phyloP scores from a whole-genome alignment of 2,329 filamentous ascomycete genomes.

The Colletotrichum caudatum region DNA sequence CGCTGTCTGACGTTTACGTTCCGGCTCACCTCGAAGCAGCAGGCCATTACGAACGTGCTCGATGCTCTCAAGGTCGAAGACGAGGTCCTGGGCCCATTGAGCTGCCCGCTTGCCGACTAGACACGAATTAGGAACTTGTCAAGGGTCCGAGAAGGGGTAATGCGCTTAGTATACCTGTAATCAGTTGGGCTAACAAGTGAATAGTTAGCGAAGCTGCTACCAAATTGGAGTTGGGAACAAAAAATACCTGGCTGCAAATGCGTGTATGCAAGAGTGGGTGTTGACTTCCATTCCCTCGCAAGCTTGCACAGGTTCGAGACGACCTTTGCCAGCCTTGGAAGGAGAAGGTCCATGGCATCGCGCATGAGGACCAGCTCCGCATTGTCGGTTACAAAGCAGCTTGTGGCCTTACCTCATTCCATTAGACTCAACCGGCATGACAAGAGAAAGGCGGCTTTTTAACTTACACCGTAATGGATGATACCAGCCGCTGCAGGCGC shows the following conservation, averaged over 20 bases:
- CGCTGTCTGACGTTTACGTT: too few species aligned
- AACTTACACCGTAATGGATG: conserved; percentile 71
- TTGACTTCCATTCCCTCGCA: conserved; percentile 68
- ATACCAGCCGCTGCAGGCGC: conserved; percentile 84
- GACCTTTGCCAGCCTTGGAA: conserved; percentile 82
- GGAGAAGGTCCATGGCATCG: conserved; percentile 77
- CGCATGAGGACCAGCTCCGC: conserved; percentile 82
- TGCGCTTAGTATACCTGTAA: not conserved
- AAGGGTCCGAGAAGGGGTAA: not conserved
- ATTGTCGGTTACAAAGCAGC: conserved; percentile 75
- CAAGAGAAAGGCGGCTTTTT: too few species aligned
- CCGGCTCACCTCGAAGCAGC: conserved; percentile 67
- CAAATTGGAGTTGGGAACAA: not conserved
- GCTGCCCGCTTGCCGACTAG: conserved; percentile 73
- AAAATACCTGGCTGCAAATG: not conserved
- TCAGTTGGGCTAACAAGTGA: conserved; percentile 62
- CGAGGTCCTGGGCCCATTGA: conserved; percentile 76
- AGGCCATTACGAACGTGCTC: conserved; percentile 77
- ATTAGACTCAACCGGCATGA: not conserved
- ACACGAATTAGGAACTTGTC: not conserved
- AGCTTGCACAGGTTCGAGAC: conserved; percentile 80
- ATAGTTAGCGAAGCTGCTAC: not conserved
- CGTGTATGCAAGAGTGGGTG: conserved; percentile 72
- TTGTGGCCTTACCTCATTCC: conserved; percentile 46
- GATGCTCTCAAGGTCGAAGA: conserved; percentile 79